Base-by-base conservation (phyloP, 2,329 filamentous ascomycete species). In the Alternaria dauci region DNA sequence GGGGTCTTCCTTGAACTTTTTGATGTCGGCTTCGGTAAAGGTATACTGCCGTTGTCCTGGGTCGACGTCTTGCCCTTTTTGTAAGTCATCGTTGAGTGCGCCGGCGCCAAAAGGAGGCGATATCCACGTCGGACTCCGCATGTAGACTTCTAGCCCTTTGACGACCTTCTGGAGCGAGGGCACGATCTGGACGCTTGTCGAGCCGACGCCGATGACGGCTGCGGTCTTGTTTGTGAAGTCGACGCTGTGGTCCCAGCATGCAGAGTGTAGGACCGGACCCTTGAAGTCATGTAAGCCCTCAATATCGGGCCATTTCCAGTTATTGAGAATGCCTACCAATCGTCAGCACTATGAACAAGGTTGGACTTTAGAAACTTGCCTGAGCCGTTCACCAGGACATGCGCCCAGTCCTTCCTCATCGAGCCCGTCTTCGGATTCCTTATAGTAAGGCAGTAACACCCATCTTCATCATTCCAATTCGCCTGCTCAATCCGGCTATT, bases 1-100 rank as follows among this genome's bases (percentile, higher is more conserved):
- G 0, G 89, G 87, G 65, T 92, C 81, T 44, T 85, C 80, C 3
- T 67, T 68, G 73, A 90, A 90, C 0, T 82, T 81, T n/a, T 86
- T 81, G 14, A 83, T 82, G 52, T 88, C 83, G 12, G 88, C 85
- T 2, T 84, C 74, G 59, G 79, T 81, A 69, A 80, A 82, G 55
- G 71, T 76, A 67, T 81, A 77, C 67, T 82, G 81, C 0, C 78
- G 76, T 59, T 80, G 74, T 12, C 76, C 73, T 38, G 81, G 81
- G 20, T 80, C 76, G 38, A 79, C 75, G 44, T 77, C 71, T 54
- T 80, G 58, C 2, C 70, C 73, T 48, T 76, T 77, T 55, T 77
- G 71, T 0, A 76, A 63, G 34, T 78, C 71, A 8, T 69, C 69
- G 14, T 65, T 72, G 28, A 78, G 71, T 18, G 75, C 76, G 32